These are phyloP conservation scores for Cadophora gregata DNA, from an alignment of 2,329 filamentous ascomycete species.

Conservation along the genomic window DNA sequence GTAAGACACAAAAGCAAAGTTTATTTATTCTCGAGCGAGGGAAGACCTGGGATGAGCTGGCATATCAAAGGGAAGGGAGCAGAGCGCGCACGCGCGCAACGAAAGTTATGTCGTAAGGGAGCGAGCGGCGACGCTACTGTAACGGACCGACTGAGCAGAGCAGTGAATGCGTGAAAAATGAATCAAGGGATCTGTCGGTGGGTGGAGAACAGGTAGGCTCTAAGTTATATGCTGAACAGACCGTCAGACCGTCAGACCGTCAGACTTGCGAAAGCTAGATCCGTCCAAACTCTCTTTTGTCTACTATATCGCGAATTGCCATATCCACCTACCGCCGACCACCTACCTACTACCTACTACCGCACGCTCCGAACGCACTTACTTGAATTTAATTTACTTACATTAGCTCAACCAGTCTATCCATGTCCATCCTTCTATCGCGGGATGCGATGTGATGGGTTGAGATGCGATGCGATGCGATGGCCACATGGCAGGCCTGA, in stretches of 20 bases:
- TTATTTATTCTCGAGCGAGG: neutral
- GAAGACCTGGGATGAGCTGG: conserved; percentile 5
- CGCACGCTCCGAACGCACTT: no score
- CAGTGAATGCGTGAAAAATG: neutral
- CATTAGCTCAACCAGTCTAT: neutral
- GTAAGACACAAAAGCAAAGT: neutral
- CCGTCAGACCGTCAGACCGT: neutral
- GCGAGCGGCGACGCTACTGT: conserved; percentile 2
- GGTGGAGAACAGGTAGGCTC: neutral
- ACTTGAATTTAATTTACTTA: no score
- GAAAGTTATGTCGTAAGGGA: neutral
- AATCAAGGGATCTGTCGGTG: neutral
- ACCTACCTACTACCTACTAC: no score
- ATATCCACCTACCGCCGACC: neutral
- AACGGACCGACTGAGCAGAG: neutral
- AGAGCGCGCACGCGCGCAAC: neutral
- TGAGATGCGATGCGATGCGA: neutral
- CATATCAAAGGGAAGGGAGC: no score
- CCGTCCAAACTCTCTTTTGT: neutral
- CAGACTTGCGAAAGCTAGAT: no score
- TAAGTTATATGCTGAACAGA: neutral
- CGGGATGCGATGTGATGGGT: neutral
- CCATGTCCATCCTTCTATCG: no score
- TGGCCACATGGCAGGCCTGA: neutral
- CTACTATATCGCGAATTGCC: neutral